Evolutionary conservation across 352 stramenopile genomes (phyloP).

Genomic region (Globisporangium abappressorium): DNA sequence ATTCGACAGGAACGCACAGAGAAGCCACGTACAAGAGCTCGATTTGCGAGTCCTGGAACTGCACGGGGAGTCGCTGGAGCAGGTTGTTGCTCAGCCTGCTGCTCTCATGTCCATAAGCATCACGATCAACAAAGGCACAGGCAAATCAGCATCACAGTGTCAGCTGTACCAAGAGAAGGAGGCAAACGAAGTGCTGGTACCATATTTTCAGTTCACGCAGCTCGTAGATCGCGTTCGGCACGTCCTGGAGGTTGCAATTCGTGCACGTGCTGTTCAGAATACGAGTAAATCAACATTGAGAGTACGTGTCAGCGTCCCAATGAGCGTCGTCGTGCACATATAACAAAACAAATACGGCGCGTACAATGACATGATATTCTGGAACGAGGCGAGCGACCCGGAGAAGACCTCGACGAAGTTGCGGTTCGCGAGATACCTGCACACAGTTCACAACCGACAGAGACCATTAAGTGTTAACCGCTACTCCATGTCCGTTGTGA

Average conservation of each 20-base stretch:
- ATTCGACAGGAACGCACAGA: not conserved
- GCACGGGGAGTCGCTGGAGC: slow-evolving; percentile 28
- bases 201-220: slow-evolving; percentile 26
- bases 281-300: not conserved
- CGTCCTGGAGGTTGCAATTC: slow-evolving; percentile 33
- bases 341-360: not conserved
- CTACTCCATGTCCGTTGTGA: too few species aligned
- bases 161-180: not conserved
- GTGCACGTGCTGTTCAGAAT: slow-evolving; percentile 25
- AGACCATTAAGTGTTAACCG: not conserved
- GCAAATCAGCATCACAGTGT: too few species aligned
- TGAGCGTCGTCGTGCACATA: not conserved
- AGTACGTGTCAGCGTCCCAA: not conserved
- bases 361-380: slow-evolving; percentile 21
- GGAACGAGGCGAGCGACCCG: slow-evolving; percentile 18
- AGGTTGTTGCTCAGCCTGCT: slow-evolving; percentile 22
- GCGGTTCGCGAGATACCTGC: slow-evolving; percentile 19
- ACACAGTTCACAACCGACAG: not conserved
- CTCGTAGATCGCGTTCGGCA: slow-evolving; percentile 33
- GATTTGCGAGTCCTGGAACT: slow-evolving; percentile 32
- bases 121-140: not conserved
- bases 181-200: slow-evolving; percentile 10
- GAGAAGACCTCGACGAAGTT: slow-evolving; percentile 21
- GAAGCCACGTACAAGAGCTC: slow-evolving; percentile 30
- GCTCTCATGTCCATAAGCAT: slow-evolving; percentile 8